Evolutionary conservation across 78 protist species (phyloP), one percentile per base, ranked within the genome.

Genomic region (Isochrysis galbana): DNA sequence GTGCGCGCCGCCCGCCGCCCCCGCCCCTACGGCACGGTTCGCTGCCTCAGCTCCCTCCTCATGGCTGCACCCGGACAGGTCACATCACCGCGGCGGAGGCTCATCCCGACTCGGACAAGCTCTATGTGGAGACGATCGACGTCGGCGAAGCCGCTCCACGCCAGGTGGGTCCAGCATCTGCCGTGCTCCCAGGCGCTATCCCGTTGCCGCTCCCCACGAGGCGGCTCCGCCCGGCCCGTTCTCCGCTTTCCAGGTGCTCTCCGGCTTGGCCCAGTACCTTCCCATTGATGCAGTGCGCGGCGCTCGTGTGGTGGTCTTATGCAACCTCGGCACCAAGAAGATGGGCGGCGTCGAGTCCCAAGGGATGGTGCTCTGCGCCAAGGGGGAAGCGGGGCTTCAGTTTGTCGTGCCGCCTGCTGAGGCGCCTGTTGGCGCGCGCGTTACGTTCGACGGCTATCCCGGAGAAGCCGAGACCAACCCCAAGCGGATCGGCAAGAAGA

Each of bases 81-180:
- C n/a, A 55, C 80, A 96, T 97, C 72, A 91, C 90, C n/a, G 96
- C 93, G 29, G 94, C 95, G 34, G 47, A 82, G 61, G 34, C 72
- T 34, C 98, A 97, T 67, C 96, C 91, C 26, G 67, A 90, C 32
- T 96, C 97, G 38, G 97, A 96, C 19, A 77, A 95, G 51, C 70
- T 97, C 42, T 97, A 96, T 83, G 96, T 97, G 21, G 98, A 97
- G 93, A 91, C 78, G 89, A 97, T 97, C 88, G 97, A 96, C 90
- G 77, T 97, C 23, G 98, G 97, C n/a, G 97, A 96, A 69, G 80
- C 80, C 41, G 91, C 47, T 19, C 96, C 98, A 14, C 61, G 61
- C 61, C 61, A 51, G 61, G 14, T 51, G n/a, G n/a, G n/a, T n/a
- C n/a, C n/a, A n/a, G n/a, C n/a, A n/a, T n/a, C n/a, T n/a, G n/a